Evolutionary conservation across 1,284 basidiomycete species (phyloP).

Genomic region (Trametes polyzona): DNA sequence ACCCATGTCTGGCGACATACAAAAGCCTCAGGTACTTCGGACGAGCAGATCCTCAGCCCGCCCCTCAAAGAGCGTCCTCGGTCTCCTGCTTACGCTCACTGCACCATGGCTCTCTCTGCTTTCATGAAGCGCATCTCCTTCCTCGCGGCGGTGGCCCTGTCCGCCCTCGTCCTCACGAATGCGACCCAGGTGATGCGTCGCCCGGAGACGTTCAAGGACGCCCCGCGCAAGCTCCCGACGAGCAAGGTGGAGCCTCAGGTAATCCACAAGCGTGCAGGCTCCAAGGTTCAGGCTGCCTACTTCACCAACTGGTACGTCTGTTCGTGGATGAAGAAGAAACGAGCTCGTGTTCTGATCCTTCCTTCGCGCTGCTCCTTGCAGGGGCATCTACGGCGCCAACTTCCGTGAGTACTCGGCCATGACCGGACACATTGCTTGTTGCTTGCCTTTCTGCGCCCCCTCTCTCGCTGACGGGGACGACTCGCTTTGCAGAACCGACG

Average conservation of each 20-base stretch:
- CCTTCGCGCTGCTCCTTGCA: conserved; percentile 32
- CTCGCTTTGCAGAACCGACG: conserved; percentile 51
- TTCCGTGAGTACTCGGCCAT: conserved; percentile 57
- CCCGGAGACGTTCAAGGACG: conserved; percentile 50
- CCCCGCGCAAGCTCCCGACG: conserved; percentile 42
- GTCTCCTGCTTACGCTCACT: neutral
- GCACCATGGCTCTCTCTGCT: conserved; percentile 28
- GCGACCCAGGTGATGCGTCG: conserved; percentile 63
- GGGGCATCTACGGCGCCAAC: conserved; percentile 85
- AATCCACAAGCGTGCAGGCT: conserved; percentile 50
- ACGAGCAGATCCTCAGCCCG: neutral
- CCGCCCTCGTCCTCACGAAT: conserved; percentile 34
- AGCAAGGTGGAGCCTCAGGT: conserved; percentile 45
- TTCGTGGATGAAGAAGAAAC: no score
- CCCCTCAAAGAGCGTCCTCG: conserved; percentile 7
- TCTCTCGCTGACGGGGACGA: neutral
- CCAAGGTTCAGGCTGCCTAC: conserved; percentile 63
- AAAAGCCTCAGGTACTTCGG: conserved; percentile 6
- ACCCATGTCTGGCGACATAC: neutral
- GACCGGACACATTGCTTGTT: neutral
- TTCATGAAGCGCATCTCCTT: conserved; percentile 26
- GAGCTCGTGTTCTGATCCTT: conserved; percentile 34
- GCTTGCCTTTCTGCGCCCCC: conserved; percentile 2
- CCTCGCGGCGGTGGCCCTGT: conserved; percentile 24
- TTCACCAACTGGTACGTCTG: conserved; percentile 65